Evolutionary conservation across 129 eudicot genomes (phyloP).

Genomic region (Saposhnikovia divaricata): DNA sequence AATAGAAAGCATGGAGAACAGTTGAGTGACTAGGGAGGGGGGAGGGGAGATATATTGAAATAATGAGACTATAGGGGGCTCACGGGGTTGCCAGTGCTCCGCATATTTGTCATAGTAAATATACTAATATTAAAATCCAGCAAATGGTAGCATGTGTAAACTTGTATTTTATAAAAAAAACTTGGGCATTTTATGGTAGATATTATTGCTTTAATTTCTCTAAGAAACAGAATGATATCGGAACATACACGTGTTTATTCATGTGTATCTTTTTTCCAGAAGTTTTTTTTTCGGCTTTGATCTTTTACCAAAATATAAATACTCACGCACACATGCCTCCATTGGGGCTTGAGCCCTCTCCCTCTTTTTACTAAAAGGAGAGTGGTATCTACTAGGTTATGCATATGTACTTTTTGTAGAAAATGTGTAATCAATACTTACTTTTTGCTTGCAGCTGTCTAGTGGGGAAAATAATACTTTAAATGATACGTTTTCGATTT

Average conservation of each 20-base stretch:
- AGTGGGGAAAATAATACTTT: neutral
- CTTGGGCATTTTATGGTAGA: neutral
- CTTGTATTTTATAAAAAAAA: neutral
- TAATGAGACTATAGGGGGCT: neutral
- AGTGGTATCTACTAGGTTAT: neutral
- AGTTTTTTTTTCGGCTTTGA: neutral
- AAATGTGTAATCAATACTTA: neutral
- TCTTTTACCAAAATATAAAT: neutral
- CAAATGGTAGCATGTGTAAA: neutral
- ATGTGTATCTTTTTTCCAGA: neutral
- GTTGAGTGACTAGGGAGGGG: neutral
- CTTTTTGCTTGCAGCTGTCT: neutral
- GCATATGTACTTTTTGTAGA: neutral
- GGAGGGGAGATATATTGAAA: neutral
- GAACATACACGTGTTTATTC: neutral
- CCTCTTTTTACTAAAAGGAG: neutral
- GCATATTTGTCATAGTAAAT: neutral
- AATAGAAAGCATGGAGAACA: neutral
- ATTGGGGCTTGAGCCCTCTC: neutral
- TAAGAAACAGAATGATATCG: neutral
- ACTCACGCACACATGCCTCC: neutral
- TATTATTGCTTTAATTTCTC: neutral
- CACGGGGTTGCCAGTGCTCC: neutral
- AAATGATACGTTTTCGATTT: neutral
- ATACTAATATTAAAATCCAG: neutral